Percentiles rank a stretch among this genome's conserved stretches.
Conservation (phyloP, 768 basidiomycete species). For the Rhodotorula taiwanensis region DNA sequence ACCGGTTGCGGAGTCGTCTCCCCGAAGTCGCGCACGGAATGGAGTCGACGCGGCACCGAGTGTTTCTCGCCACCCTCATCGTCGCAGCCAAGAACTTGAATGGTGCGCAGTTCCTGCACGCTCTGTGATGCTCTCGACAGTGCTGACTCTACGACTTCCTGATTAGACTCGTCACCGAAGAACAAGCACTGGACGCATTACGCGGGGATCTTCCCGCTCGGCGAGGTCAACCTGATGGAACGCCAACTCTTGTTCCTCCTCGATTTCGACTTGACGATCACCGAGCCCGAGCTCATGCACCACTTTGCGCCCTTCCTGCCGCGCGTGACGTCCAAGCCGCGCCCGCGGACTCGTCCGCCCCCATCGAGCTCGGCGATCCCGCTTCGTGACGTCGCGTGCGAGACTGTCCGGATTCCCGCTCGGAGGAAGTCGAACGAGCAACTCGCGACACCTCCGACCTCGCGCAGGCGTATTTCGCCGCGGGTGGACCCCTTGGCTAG, state of each 20-base stretch:
- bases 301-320: constrained; percentile 56
- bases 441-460: not conserved
- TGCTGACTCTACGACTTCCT: not conserved
- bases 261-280: constrained; percentile 85
- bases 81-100: constrained; percentile 95
- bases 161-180: constrained; percentile 60
- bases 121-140: not conserved
- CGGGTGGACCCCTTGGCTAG: no score
- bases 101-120: constrained; percentile 50
- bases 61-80: constrained; percentile 93
- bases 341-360: not conserved
- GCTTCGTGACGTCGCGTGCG: constrained; percentile 10
- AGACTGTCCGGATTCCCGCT: no score
- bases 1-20: constrained; percentile 71
- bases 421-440: not conserved
- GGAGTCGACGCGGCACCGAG: constrained; percentile 52
- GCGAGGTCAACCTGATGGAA: constrained; percentile 85
- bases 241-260: constrained; percentile 86
- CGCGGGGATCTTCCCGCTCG: constrained; percentile 59
- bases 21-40: constrained; percentile 73
- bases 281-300: constrained; percentile 64
- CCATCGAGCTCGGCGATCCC: not conserved
- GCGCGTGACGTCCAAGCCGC: not conserved
- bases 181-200: constrained; percentile 88
- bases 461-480: no score